Evolutionary conservation across 768 basidiomycete species (phyloP), one percentile per base, ranked within the genome.

Genomic region (Lactifluus pinguis): DNA sequence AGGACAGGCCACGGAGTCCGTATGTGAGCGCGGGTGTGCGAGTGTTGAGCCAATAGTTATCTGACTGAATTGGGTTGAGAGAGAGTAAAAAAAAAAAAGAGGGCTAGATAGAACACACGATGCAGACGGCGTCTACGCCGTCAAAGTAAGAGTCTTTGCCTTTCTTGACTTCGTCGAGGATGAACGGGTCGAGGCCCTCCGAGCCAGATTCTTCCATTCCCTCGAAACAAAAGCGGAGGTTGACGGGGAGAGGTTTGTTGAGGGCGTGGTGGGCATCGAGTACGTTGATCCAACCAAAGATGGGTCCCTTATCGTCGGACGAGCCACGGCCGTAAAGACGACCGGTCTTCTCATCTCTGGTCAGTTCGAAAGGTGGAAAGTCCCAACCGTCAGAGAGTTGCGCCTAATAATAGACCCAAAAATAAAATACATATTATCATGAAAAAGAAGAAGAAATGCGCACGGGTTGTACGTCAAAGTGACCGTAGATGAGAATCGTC

Each of bases 161-260:
- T 49, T 80, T 78, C 45, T 80, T 76, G 11, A 83, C 82, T 76
- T 97, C 94, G 51, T 77, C 76, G 61, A 78, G 73, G 63, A 98
- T 91, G 48, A 95, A 82, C 38, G 90, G 89, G 67, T 97, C 94
- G 13, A 98, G 79, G 1, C 94, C 93, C 66, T 91, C 89, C 45
- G 87, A 90, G 6, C 94, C 95, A 63, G 81, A 87, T 76, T 98
- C 95, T 72, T 98, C 95, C 95, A 97, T 98, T 4, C 90, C 95
- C 72, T 98, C 95, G 67, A 98, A 94, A 77, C 89, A 92, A 77
- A 90, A 85, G 65, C 84, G 83, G 57, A 98, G 73, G 71, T 98
- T 97, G 30, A 98, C 91, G 1, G 95, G 95, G 19, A 97, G 80
- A 39, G 83, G 80, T 48, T 83, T 76, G 25, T 81, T 77, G 39